Evolutionary conservation across 805 yeast species (phyloP).

Genomic region (Ogataea siamensis): DNA sequence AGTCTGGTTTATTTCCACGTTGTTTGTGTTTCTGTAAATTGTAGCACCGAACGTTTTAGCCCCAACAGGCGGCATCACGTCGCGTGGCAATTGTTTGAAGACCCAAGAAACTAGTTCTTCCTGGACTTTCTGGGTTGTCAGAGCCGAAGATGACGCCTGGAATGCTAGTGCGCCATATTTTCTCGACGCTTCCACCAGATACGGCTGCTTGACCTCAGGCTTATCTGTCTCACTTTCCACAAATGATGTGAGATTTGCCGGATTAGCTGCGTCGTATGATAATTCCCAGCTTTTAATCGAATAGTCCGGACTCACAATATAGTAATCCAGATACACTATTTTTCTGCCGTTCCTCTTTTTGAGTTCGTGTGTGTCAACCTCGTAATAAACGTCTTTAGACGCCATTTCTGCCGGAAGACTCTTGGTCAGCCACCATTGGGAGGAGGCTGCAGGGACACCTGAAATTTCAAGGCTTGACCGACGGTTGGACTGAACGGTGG

Average conservation of each 20-base stretch:
- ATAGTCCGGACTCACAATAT: slow-evolving; percentile 69
- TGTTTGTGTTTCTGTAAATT: slow-evolving; percentile 56
- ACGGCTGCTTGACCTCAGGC: slow-evolving; percentile 44
- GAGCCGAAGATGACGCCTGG: slow-evolving; percentile 39
- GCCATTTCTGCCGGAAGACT: slow-evolving; percentile 55
- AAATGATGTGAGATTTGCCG: slow-evolving; percentile 47
- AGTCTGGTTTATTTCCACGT: slow-evolving; percentile 46
- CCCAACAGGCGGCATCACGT: slow-evolving; percentile 48
- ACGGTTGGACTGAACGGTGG: slow-evolving; percentile 15
- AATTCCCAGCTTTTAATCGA: slow-evolving; percentile 63
- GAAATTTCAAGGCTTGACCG: slow-evolving; percentile 14
- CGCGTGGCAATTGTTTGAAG: slow-evolving; percentile 37
- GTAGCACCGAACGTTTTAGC: slow-evolving; percentile 70
- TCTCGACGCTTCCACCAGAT: slow-evolving; percentile 47
- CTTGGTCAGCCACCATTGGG: slow-evolving; percentile 66
- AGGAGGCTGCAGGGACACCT: slow-evolving; percentile 22
- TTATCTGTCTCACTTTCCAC: slow-evolving; percentile 34
- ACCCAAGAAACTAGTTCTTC: slow-evolving; percentile 37
- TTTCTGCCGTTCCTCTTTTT: slow-evolving; percentile 55
- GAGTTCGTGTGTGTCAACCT: slow-evolving; percentile 58
- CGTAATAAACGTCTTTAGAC: slow-evolving; percentile 51
- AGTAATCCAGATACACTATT: slow-evolving; percentile 58
- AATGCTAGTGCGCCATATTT: slow-evolving; percentile 52
- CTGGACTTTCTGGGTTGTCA: slow-evolving; percentile 34
- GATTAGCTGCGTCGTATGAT: slow-evolving; percentile 52